Conservation (phyloP, 257 asterid species). For the Forsythia suspensa region DNA sequence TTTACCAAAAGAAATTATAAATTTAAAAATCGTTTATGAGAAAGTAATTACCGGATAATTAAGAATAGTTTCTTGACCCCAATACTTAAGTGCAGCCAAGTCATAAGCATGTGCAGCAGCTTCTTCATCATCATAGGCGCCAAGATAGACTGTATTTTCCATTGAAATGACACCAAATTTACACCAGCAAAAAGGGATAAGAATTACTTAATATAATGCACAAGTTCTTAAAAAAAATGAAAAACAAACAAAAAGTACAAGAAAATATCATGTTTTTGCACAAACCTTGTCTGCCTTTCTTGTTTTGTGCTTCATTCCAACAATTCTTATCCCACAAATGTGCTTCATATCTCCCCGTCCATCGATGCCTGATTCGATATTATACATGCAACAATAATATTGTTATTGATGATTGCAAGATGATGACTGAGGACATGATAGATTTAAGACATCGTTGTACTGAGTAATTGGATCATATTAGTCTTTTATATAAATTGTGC, state of each 20-base stretch:
- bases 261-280: background rate
- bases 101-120: conserved; percentile 91
- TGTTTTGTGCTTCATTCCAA: conserved; percentile 90
- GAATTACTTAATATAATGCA: background rate
- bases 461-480: background rate
- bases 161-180: conserved; percentile 26
- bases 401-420: too few relatives aligned
- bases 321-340: conserved; percentile 94
- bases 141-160: conserved; percentile 71
- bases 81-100: conserved; percentile 84
- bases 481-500: too few relatives aligned
- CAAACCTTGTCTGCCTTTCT: conserved; percentile 95
- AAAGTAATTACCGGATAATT: conserved; percentile 64
- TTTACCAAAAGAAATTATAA: background rate
- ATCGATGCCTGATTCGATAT: conserved; percentile 57
- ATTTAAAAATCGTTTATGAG: background rate
- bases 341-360: conserved; percentile 92
- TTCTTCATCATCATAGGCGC: conserved; percentile 86
- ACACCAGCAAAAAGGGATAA: conserved; percentile 6
- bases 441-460: too few relatives aligned
- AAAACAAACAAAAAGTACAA: background rate
- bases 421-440: too few relatives aligned
- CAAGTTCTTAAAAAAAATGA: too few relatives aligned
- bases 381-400: background rate
- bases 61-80: conserved; percentile 84